Base-by-base conservation (phyloP, 345 rosid genomes). In the Erucastrum elatum region DNA sequence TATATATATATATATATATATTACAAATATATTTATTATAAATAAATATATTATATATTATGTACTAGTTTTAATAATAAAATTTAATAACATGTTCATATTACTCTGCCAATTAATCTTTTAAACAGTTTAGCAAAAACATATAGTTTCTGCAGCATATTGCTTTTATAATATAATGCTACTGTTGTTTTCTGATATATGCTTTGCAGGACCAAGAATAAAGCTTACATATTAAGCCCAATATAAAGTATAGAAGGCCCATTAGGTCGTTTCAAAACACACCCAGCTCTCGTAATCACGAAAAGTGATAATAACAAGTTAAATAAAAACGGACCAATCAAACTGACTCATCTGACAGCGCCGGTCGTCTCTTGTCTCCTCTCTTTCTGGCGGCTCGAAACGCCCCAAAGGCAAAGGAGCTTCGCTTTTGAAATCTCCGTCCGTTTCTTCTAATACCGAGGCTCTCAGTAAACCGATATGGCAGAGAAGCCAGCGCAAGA, bases 401-500 rank as follows among this genome's bases (percentile, higher is more conserved):
- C 71, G 72, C 72, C 59, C 72, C 59, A 64, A 58, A 64, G 66
- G 59, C 61, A 71, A 75, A 17, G 49, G 49, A 34, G 81, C 75
- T 68, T 59, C 72, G 5, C 66, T 17, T 5, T 70, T 63, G 8
- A 11, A 35, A 12, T 10, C 55, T 66, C 64, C 75, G 77, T 29
- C 30, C 21, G 11, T 35, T 26, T 29, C 2, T 75, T 6, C 5
- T 33, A 8, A 11, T 46, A 29, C 21, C 4, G 53, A 15, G 15
- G 16, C 26, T 53, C 46, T 12, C 29, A 34, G n/a, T 59, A 34
- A 55, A 8, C 34, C 59, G 72, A 67, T 70, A 80, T 80, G 82
- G 82, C 83, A 72, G 83, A 80, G 37, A 80, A 80, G 79, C 79
- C 56, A 44, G 72, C 72, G 44, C 68, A 66, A 15, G 82, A 72